Conservation (phyloP, 768 basidiomycete species). For the Collybia sp. region DNA sequence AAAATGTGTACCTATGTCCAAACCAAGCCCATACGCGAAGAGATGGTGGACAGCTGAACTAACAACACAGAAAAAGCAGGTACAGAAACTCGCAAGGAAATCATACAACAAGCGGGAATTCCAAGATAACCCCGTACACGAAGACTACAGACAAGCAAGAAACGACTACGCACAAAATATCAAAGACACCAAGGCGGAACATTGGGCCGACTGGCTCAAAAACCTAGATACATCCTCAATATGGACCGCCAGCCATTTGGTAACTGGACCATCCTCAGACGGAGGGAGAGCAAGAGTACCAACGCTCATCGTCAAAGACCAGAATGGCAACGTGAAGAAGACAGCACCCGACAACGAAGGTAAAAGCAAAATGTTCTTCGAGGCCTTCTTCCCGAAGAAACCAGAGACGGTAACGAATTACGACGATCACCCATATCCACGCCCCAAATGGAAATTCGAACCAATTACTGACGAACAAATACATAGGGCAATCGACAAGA, state of each 20-base stretch:
- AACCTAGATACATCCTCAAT: conserved; percentile 6
- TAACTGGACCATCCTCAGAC: conserved; percentile 14
- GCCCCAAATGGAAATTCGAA: conserved; percentile 10
- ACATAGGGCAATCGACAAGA: conserved; percentile 11
- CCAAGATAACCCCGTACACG: conserved; percentile 17
- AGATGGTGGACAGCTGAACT: conserved; percentile 30
- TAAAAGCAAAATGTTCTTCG: conserved; percentile 14
- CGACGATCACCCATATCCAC: conserved; percentile 17
- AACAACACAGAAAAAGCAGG: conserved; percentile 6
- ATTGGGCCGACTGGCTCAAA: conserved; percentile 25
- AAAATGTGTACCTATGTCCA: conserved; percentile 10
- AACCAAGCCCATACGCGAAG: conserved; percentile 17
- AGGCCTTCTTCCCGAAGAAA: conserved; percentile 23
- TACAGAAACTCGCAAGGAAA: conserved; percentile 8
- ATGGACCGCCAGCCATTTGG: conserved; percentile 19
- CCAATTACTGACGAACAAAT: conserved; percentile 22
- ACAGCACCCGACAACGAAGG: conserved; percentile 15
- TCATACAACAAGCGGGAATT: conserved; percentile 4
- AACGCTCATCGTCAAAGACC: conserved; percentile 9
- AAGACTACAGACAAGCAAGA: conserved; percentile 3
- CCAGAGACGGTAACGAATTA: conserved; percentile 1
- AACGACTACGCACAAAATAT: conserved; percentile 13
- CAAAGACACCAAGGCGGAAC: conserved; percentile 12
- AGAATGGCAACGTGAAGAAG: neutral
- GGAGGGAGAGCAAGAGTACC: conserved; percentile 21